These are phyloP conservation scores for Martiniozyma abietophila DNA, from an alignment of 805 yeast genomes.

Conservation along the genomic window DNA sequence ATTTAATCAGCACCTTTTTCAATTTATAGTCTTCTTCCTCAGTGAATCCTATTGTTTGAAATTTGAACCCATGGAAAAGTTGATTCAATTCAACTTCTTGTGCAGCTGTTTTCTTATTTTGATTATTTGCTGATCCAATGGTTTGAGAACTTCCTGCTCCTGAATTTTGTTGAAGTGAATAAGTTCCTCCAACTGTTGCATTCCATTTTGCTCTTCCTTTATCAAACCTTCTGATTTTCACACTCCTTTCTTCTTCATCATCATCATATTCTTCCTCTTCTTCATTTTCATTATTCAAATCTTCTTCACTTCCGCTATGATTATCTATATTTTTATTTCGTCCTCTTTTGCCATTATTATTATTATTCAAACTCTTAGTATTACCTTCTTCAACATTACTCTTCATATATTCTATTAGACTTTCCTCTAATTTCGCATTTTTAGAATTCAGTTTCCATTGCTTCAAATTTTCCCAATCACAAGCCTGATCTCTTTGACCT, in stretches of 20 bases:
- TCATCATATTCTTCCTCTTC: conserved; percentile 1
- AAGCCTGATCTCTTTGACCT: conserved; percentile 13
- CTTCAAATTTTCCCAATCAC: conserved; percentile 12
- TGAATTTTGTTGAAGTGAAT: conserved; percentile 15
- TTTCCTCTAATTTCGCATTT: conserved; percentile 6
- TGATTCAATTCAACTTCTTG: not conserved
- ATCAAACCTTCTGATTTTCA: conserved; percentile 20
- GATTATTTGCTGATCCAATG: not conserved
- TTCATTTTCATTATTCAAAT: not conserved
- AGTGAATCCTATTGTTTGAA: conserved; percentile 16
- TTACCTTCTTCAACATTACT: not conserved
- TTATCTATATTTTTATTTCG: too few relatives aligned
- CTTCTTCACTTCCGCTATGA: not conserved
- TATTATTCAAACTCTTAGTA: not conserved
- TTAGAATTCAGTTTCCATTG: conserved; percentile 11
- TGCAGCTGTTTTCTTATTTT: not conserved
- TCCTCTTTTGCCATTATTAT: too few relatives aligned
- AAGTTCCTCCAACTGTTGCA: conserved; percentile 14
- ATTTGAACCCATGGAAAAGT: conserved; percentile 13
- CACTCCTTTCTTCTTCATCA: conserved; percentile 15
- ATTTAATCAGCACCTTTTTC: conserved; percentile 17
- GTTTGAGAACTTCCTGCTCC: conserved; percentile 1
- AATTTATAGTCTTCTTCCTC: conserved; percentile 14
- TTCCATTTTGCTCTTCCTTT: conserved; percentile 4
- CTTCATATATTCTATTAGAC: not conserved